Base-by-base conservation (phyloP, 2,329 filamentous ascomycete species). In the Gremmenia infestans region DNA sequence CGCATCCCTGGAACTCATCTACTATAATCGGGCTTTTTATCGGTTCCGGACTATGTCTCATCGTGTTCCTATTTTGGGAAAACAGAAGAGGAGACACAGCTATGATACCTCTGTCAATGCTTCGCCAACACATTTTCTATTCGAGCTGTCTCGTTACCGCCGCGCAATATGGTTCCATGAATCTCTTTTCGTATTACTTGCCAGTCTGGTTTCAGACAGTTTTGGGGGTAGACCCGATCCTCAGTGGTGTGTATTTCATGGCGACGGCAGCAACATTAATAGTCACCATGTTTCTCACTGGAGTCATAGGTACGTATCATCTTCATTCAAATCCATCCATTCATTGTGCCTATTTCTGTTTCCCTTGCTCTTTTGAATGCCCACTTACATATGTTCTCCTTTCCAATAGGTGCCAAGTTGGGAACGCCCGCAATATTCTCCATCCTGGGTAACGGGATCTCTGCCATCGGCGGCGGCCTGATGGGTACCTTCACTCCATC, bases 171-270 rank as follows among this genome's bases (percentile, higher is more conserved):
- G 63, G 59, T 12, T 50, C 56, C 7, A 5, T 63, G 15, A 48
- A 56, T 8, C 40, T 60, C 14, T 53, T 57, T 17, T 55, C 56
- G 4, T 66, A 64, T 50, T 66, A 68, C 43, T 39, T 71, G 9
- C 67, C 70, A 0, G 48, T 70, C 14, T 71, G 63, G 65, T 69
- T 72, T 61, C 65, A 72, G 58, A 58, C 65, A 55, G 60, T 73
- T 46, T 62, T 53, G 32, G 57, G 59, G 22, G 60, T 56, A n/a
- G 54, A 35, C 11, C 63, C 66, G 4, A 58, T 60, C 6, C 56
- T 58, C 48, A 63, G 65, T 36, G 69, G 69, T 36, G 60, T 68
- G 7, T 58, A 61, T 50, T 61, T 58, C 19, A 52, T 72, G 12
- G 60, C 71, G 3, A 40, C 54, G 5, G 61, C 65, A 14, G 48